Evolutionary conservation across 768 basidiomycete species (phyloP), one percentile per base, ranked within the genome.

Genomic region (Asterophora lycoperdoides): DNA sequence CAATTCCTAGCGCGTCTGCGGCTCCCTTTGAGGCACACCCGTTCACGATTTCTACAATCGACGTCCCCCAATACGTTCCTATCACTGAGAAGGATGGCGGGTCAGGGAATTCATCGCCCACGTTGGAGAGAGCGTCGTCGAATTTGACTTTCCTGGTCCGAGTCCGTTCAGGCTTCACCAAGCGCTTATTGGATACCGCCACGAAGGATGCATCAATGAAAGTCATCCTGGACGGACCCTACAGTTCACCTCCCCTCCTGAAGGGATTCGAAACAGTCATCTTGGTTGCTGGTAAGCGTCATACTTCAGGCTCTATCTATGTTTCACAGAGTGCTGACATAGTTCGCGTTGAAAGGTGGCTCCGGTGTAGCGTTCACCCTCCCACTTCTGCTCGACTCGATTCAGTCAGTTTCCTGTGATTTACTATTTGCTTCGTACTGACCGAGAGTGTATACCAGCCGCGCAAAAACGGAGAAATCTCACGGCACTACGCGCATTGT

Each of bases 191-290:
- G 37, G 58, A 72, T 40, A 61, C 46, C 1, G 73, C 69, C 2
- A 49, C 44, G 4, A 38, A 54, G 14, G 44, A 51, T 8, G 34
- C 52, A 38, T 60, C 60, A 14, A 63, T 78, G 33, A 70, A 70
- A 26, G 72, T 78, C 10, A 70, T 79, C 33, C 54, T 87, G 1
- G 84, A 86, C 32, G 82, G 82, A 3, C 82, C 82, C 7, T 83
- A 83, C 48, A 74, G 80, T 4, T 55, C 59, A 1, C 68, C 73
- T 0, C 75, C 75, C 0, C 59, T 67, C 34, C 55, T 81, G 41
- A 55, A 56, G 3, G 60, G 63, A 2, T 79, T 70, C 42, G 70
- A 76, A 10, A 74, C 70, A 5, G 69, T 75, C 0, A 62, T 83
- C 4, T 63, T 83, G 9, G 62, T 83, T 41, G 72, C 76, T 36